These are phyloP conservation scores for Curvularia lunata DNA, from an alignment of 2,329 filamentous ascomycete genomes.

Conservation along the genomic window DNA sequence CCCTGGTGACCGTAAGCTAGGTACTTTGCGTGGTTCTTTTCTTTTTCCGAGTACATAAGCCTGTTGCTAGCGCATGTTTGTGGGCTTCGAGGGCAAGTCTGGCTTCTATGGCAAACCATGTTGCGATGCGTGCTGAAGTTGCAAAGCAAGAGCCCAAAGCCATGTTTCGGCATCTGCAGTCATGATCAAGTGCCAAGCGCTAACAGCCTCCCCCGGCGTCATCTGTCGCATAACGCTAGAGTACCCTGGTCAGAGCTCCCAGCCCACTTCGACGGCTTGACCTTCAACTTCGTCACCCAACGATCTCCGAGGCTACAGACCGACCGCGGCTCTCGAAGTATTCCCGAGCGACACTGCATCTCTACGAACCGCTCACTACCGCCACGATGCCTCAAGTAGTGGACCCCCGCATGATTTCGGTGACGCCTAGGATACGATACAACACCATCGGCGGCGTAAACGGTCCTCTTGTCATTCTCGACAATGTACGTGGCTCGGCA, in stretches of 20 bases:
- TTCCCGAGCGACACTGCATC: constrained; percentile 27
- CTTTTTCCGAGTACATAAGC: not conserved
- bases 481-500: constrained; percentile 72
- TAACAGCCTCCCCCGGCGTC: constrained; percentile 15
- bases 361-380: constrained; percentile 28
- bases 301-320: constrained; percentile 25
- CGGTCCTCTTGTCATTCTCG: constrained; percentile 94
- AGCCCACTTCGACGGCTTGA: constrained; percentile 34
- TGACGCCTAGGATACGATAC: constrained; percentile 82
- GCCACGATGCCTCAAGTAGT: constrained; percentile 48
- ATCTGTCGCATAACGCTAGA: constrained; percentile 21
- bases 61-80: not conserved
- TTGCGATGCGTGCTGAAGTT: not conserved
- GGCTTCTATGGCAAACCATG: not conserved
- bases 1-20: not conserved
- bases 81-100: too few species aligned
- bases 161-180: constrained; percentile 1
- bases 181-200: constrained; percentile 10
- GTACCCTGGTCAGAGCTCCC: constrained; percentile 32
- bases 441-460: constrained; percentile 99
- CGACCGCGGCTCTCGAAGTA: constrained; percentile 27
- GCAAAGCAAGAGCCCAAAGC: not conserved
- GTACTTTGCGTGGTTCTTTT: not conserved
- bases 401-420: constrained; percentile 60
- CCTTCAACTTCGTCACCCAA: constrained; percentile 34